These are phyloP conservation scores for Pseudozyma hubeiensis DNA, from an alignment of 1,284 basidiomycete species.

Conservation along the genomic window DNA sequence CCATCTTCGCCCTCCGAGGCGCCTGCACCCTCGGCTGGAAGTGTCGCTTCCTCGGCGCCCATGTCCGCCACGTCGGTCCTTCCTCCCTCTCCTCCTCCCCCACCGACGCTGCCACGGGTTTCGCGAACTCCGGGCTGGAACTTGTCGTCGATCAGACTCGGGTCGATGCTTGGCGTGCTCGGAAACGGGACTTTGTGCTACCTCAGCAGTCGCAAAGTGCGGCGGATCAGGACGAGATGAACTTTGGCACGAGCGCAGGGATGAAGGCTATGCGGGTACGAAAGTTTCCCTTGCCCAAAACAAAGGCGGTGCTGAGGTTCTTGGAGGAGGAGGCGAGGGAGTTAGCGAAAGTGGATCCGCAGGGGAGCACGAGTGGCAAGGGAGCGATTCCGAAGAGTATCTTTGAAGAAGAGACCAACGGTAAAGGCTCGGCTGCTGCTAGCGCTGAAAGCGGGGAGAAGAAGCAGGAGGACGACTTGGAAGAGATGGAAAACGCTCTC, in stretches of 20 bases:
- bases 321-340: conserved; percentile 49
- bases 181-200: conserved; percentile 28
- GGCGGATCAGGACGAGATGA: conserved; percentile 77
- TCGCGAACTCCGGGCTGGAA: conserved; percentile 62
- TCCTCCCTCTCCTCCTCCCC: conserved; percentile 18
- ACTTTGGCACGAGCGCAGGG: conserved; percentile 74
- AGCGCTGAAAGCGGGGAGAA: conserved; percentile 67
- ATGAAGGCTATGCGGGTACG: conserved; percentile 42
- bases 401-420: conserved; percentile 8
- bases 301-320: conserved; percentile 48
- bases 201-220: conserved; percentile 69
- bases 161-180: conserved; percentile 58
- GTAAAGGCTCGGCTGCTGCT: conserved; percentile 72
- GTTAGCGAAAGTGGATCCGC: conserved; percentile 23
- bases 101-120: conserved; percentile 10
- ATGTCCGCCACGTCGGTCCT: conserved; percentile 69
- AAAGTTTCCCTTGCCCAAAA: conserved; percentile 54
- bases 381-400: conserved; percentile 23
- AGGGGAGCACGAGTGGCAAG: conserved; percentile 33
- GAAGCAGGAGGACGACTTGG: conserved; percentile 47
- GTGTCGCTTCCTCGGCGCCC: conserved; percentile 88
- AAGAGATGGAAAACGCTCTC: conserved; percentile 54
- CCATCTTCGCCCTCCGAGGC: conserved; percentile 79
- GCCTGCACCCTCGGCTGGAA: conserved; percentile 88
- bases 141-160: conserved; percentile 75